Evolutionary conservation across 2,329 filamentous ascomycete species (phyloP), one percentile per base, ranked within the genome.

Genomic region (Cladosporium cucumerinum): DNA sequence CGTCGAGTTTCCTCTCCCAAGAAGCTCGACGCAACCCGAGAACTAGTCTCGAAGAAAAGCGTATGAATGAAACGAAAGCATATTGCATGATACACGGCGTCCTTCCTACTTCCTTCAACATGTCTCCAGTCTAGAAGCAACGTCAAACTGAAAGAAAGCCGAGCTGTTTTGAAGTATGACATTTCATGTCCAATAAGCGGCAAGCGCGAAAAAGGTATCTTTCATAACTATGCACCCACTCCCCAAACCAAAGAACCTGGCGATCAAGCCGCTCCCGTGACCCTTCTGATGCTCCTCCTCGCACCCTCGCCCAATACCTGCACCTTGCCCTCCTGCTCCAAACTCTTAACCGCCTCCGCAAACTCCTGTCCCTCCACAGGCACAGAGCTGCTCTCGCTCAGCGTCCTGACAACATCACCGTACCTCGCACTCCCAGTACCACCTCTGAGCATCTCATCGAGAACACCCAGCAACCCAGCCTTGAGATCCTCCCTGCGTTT

Each of bases 271-370:
- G 80, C 75, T 11, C 85, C 85, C 23, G 82, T 91, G 52, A 96
- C 86, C 72, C 93, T 87, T 73, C 94, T 87, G 59, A 99, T 88
- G 69, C 81, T 91, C 80, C 89, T 91, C 78, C 94, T 87, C 21
- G 89, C 85, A 4, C 95, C 95, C 72, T 98, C 94, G 0, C 95
- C 95, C 36, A 85, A 83, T 21, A 98, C 82, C 78, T 90, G 90
- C 65, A 97, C 84, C 34, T 86, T 81, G 0, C 93, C 95, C 79
- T 98, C 95, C 68, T 89, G 86, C 82, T 99, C 94, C 66, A 98
- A 80, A 12, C 84, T 82, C 68, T 90, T 84, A 76, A 98, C 85
- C 14, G 88, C 90, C 77, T 97, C 93, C 14, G 86, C 85, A 76
- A 99, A 95, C 76, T 98, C 94, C 11, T 83, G 79, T 46, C 86